Percentiles rank a stretch among this genome's conserved stretches.
phyloP scores from a whole-genome alignment of 495 filamentous ascomycete species.

The Penicillium dipodomyicola region DNA sequence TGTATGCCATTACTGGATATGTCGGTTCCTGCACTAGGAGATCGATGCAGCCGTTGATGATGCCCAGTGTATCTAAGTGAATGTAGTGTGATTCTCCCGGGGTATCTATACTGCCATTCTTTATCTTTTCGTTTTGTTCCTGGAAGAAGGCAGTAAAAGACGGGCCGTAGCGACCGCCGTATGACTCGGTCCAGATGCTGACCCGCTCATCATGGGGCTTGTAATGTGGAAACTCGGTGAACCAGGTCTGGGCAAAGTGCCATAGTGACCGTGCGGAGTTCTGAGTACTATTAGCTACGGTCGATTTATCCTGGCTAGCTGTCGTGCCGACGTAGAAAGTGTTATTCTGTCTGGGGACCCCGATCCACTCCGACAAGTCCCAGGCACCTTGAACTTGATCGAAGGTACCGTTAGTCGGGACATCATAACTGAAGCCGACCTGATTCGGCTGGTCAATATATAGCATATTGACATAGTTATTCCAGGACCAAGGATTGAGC shows the following conservation, averaged over 20 bases:
- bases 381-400: constrained; percentile 37
- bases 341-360: constrained; percentile 54
- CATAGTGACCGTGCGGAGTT: constrained; percentile 55
- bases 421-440: constrained; percentile 60
- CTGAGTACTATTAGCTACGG: constrained; percentile 50
- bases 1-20: constrained; percentile 66
- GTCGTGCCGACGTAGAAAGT: constrained; percentile 63
- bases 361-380: constrained; percentile 33
- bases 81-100: constrained; percentile 37
- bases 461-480: constrained; percentile 61
- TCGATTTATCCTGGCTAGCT: constrained; percentile 43
- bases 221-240: constrained; percentile 54
- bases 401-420: constrained; percentile 43
- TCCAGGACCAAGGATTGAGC: constrained; percentile 57
- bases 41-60: constrained; percentile 77
- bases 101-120: constrained; percentile 33
- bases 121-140: constrained; percentile 59
- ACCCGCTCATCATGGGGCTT: constrained; percentile 55
- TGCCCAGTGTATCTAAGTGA: constrained; percentile 49
- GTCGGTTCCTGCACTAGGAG: constrained; percentile 62
- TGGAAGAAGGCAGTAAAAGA: constrained; percentile 64
- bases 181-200: constrained; percentile 56
- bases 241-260: constrained; percentile 59
- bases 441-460: constrained; percentile 66
- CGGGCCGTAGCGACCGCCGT: constrained; percentile 68